Percentiles rank a stretch among this genome's conserved stretches.
These are phyloP conservation scores for Amyloporia xantha DNA, from an alignment of 768 basidiomycete species.

Conservation along the genomic window DNA sequence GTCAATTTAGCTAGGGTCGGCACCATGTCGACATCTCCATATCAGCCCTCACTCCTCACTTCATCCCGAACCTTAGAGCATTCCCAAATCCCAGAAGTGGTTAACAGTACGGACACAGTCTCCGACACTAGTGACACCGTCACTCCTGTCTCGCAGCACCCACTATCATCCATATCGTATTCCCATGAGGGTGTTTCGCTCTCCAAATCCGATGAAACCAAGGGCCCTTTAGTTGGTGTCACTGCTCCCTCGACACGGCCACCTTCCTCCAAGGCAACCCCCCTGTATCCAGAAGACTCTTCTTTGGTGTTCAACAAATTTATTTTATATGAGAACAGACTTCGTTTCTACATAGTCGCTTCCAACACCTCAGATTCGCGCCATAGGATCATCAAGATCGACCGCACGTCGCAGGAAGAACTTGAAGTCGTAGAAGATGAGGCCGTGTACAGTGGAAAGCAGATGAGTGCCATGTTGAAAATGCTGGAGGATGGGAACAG, in stretches of 20 bases:
- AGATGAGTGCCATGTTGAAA: constrained; percentile 86
- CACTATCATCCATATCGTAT: constrained; percentile 1
- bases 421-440: constrained; percentile 82
- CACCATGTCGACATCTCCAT: too few species aligned
- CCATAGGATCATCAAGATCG: constrained; percentile 90
- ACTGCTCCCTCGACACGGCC: not conserved
- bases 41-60: too few species aligned
- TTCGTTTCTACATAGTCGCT: constrained; percentile 87
- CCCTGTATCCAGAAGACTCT: constrained; percentile 9
- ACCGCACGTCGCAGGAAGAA: constrained; percentile 74
- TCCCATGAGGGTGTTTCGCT: constrained; percentile 8
- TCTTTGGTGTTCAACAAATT: constrained; percentile 62
- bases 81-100: not conserved
- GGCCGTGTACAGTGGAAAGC: constrained; percentile 78
- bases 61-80: too few species aligned
- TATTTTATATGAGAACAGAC: constrained; percentile 87
- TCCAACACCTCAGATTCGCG: constrained; percentile 84
- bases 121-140: constrained; percentile 18
- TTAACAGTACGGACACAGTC: not conserved
- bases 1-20: too few species aligned
- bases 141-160: constrained; percentile 18
- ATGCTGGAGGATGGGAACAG: constrained; percentile 97
- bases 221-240: constrained; percentile 7
- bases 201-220: constrained; percentile 11
- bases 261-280: not conserved